phyloP scores from a whole-genome alignment of 1,284 basidiomycete species.

The Cryptococcus sp. region DNA sequence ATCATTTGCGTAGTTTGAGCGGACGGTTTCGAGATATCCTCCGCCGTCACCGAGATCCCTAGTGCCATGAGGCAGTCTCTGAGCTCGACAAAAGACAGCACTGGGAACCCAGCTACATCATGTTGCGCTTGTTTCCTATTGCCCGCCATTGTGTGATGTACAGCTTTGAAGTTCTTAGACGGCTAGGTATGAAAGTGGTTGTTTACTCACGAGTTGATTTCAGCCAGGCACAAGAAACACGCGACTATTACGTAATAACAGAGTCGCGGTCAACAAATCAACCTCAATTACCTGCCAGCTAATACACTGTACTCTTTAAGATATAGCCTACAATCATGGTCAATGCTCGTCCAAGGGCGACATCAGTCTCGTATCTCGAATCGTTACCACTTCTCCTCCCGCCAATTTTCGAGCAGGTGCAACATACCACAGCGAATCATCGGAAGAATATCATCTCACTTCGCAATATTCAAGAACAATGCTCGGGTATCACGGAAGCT shows the following conservation, averaged over 20 bases:
- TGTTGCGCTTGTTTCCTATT: constrained; percentile 13
- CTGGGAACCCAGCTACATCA: constrained; percentile 29
- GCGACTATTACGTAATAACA: not conserved
- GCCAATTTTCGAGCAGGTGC: constrained; percentile 75
- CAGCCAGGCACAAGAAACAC: not conserved
- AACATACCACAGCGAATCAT: constrained; percentile 76
- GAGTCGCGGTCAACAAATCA: not conserved
- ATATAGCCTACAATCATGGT: constrained; percentile 16
- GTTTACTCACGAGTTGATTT: constrained; percentile 1
- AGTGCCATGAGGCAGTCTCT: constrained; percentile 35
- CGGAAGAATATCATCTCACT: constrained; percentile 87
- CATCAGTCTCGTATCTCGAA: constrained; percentile 33
- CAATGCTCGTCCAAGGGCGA: constrained; percentile 12
- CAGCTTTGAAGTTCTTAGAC: not conserved
- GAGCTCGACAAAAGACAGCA: constrained; percentile 31
- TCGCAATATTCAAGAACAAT: constrained; percentile 72
- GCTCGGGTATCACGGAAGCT: constrained; percentile 57
- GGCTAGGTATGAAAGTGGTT: not conserved
- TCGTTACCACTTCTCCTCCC: constrained; percentile 49
- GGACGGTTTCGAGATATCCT: constrained; percentile 66
- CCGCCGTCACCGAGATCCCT: constrained; percentile 54
- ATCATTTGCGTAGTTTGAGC: constrained; percentile 60
- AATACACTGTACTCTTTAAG: not conserved
- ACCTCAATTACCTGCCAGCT: not conserved
- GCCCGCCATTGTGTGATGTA: constrained; percentile 21